Evolutionary conservation across 2,329 filamentous ascomycete species (phyloP).

Genomic region (Sporothrix curviconia): DNA sequence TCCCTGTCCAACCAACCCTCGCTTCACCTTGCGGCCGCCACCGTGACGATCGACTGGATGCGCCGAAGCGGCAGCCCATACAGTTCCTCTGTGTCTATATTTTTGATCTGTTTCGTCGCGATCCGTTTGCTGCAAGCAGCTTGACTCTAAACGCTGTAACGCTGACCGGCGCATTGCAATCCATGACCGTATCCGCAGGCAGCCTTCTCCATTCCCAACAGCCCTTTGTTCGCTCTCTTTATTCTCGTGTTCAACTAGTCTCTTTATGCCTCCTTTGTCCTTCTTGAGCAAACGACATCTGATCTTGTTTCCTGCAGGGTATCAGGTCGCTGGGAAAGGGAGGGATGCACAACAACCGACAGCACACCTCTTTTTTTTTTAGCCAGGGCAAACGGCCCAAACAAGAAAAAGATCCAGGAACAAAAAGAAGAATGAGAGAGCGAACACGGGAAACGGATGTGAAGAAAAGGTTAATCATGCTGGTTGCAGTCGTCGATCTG

Average conservation of each 20-base stretch:
- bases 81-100: background rate
- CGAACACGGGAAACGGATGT: too few species aligned
- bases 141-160: slow-evolving; percentile 1
- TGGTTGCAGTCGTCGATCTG: slow-evolving; percentile 5
- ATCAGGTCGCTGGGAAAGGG: background rate
- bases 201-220: too few species aligned
- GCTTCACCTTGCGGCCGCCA: background rate
- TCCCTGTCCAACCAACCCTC: slow-evolving; percentile 1
- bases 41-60: slow-evolving; percentile 2
- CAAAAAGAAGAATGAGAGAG: background rate
- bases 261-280: background rate
- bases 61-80: background rate
- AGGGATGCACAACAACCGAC: background rate
- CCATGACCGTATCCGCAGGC: too few species aligned
- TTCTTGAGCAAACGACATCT: background rate
- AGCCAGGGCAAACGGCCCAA: background rate
- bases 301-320: background rate
- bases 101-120: background rate
- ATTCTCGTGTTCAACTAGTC: background rate
- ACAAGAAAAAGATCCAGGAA: background rate
- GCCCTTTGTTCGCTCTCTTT: background rate
- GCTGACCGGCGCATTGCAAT: too few species aligned
- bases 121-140: background rate
- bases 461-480: too few species aligned
- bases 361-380: background rate